Evolutionary conservation across 371 early-diverging fungal species (phyloP), one percentile per base, ranked within the genome.

Genomic region (Circinella minor): DNA sequence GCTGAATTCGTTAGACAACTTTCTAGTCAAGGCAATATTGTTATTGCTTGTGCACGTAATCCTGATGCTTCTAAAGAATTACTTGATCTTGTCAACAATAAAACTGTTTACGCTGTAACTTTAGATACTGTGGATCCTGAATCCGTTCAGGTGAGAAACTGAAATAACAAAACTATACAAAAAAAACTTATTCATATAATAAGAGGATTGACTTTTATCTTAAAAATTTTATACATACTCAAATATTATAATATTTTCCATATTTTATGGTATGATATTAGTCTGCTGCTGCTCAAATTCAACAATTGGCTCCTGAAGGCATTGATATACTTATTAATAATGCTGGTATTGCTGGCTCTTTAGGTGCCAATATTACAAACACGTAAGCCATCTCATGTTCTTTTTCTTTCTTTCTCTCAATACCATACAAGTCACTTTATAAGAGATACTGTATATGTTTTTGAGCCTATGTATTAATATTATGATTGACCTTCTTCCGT

Each of bases 1-100:
- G 71, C 79, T 14, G 83, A 83, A 69, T 79, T 83, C 10, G 78
- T 79, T 11, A 74, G 69, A 59, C 83, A 83, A 63, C 57, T 81
- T 9, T 54, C 54, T 9, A 43, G 3, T 6, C 6, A 43, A 11
- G 43, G 43, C 11, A 11, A 83, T 49, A 75, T 55, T 5, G 76
- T 79, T 3, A 75, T 81, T 65, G 80, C 83, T 10, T 73, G 74
- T 61, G 81, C 74, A 55, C 79, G 83, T 68, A 72, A 74, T 4
- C 80, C 81, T 43, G 69, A 71, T n/a, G 49, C 13, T 5, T 70
- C 81, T 3, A 36, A 54, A 15, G 71, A 63, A 3, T 65, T 81
- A 8, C 5, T 59, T 36, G 38, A 48, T 13, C 39, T 81, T 7
- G 72, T 74, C 18, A 75, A 77, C 37, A 71, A 73, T 51, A 72